phyloP scores from a whole-genome alignment of 805 yeast genomes.

The Debaryomyces maramus region DNA sequence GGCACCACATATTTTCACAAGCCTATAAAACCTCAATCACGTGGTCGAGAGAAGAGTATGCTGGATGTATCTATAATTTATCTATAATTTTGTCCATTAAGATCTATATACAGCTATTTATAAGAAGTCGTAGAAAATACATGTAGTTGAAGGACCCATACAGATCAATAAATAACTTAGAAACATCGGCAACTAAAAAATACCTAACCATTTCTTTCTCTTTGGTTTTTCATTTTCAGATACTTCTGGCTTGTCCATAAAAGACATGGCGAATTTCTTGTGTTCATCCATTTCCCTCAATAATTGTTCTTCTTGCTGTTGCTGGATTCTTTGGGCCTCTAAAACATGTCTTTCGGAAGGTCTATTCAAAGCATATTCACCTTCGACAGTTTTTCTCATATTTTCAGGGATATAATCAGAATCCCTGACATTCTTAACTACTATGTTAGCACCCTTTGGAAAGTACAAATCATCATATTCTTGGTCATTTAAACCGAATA shows the following conservation, averaged over 20 bases:
- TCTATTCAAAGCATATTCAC: constrained; percentile 55
- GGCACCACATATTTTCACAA: too few species aligned
- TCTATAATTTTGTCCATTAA: too few species aligned
- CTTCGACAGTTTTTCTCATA: constrained; percentile 45
- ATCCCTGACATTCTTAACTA: constrained; percentile 45
- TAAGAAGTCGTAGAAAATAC: neutral
- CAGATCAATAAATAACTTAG: neutral
- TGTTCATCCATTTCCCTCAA: constrained; percentile 33
- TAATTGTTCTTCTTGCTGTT: constrained; percentile 59
- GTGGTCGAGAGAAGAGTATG: too few species aligned
- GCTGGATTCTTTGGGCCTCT: constrained; percentile 70
- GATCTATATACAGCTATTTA: neutral
- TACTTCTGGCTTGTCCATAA: constrained; percentile 11
- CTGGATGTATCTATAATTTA: too few species aligned
- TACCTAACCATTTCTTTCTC: constrained; percentile 28
- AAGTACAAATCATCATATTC: constrained; percentile 64
- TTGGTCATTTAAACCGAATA: constrained; percentile 57
- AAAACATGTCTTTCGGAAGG: constrained; percentile 71
- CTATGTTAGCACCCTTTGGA: constrained; percentile 40
- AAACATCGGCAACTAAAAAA: constrained; percentile 10
- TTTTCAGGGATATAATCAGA: constrained; percentile 43
- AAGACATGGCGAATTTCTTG: constrained; percentile 20
- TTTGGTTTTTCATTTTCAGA: constrained; percentile 3
- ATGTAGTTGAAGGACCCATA: neutral
- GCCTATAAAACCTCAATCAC: too few species aligned